Conservation (phyloP, 2,329 filamentous ascomycete species). For the Microdochium nivale region DNA sequence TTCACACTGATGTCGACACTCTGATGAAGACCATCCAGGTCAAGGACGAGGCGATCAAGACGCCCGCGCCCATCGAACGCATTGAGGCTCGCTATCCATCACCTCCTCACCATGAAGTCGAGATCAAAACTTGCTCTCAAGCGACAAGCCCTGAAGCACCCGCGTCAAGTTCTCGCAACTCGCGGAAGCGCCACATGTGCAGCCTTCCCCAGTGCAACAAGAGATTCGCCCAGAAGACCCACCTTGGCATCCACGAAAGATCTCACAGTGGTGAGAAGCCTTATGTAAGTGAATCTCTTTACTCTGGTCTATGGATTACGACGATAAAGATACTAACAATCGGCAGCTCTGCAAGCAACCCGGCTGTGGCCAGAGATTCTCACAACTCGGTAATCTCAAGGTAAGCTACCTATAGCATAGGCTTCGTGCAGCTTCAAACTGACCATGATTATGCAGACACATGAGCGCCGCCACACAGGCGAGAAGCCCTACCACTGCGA, state of each 20-base stretch:
- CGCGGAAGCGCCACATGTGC: constrained; percentile 65
- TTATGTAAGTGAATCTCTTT: constrained; percentile 53
- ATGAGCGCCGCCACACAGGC: constrained; percentile 79
- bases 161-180: background rate
- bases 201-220: constrained; percentile 66
- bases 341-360: constrained; percentile 58
- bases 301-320: constrained; percentile 1
- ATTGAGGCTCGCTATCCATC: constrained; percentile 22
- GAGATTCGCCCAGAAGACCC: constrained; percentile 84
- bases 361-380: constrained; percentile 72
- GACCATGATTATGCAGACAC: constrained; percentile 47
- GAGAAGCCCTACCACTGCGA: constrained; percentile 78
- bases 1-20: constrained; percentile 76
- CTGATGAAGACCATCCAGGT: constrained; percentile 84
- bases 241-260: constrained; percentile 81
- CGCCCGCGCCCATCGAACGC: constrained; percentile 13
- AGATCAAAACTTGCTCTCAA: constrained; percentile 8
- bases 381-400: constrained; percentile 84
- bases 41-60: constrained; percentile 36
- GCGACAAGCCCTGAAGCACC: background rate
- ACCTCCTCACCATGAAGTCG: constrained; percentile 14
- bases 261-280: constrained; percentile 87
- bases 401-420: constrained; percentile 32
- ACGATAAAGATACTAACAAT: constrained; percentile 3
- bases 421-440: constrained; percentile 2